These are phyloP conservation scores for Aspergillus eucalypticola DNA, from an alignment of 2,329 filamentous ascomycete genomes.

Conservation along the genomic window DNA sequence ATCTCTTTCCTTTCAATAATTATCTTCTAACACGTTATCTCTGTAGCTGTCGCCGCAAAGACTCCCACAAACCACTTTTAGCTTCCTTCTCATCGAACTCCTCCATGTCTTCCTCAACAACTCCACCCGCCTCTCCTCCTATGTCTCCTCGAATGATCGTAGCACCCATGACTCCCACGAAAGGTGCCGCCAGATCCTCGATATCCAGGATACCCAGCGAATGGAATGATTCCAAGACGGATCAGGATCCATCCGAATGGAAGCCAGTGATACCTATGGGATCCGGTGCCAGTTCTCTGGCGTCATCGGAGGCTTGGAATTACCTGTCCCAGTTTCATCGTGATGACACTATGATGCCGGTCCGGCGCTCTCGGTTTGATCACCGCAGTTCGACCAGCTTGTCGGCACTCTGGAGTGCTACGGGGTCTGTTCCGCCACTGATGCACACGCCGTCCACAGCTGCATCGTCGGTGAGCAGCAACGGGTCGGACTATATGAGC, in stretches of 20 bases:
- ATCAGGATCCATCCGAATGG: slow-evolving; percentile 54
- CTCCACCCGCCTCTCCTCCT: slow-evolving; percentile 36
- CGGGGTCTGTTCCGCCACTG: slow-evolving; percentile 33
- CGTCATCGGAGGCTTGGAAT: slow-evolving; percentile 45
- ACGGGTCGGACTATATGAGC: slow-evolving; percentile 35
- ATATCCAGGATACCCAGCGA: slow-evolving; percentile 43
- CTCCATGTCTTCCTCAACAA: slow-evolving; percentile 30
- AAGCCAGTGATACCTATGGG: slow-evolving; percentile 46
- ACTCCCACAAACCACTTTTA: slow-evolving; percentile 48
- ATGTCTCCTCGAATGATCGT: slow-evolving; percentile 41
- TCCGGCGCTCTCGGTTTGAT: slow-evolving; percentile 22
- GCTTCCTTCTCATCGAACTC: slow-evolving; percentile 37
- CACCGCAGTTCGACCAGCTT: slow-evolving; percentile 37
- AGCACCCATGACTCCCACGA: slow-evolving; percentile 39
- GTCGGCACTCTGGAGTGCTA: slow-evolving; percentile 29
- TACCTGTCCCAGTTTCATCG: slow-evolving; percentile 49
- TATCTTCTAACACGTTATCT: slow-evolving; percentile 5
- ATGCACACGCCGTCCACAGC: slow-evolving; percentile 41
- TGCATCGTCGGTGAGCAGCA: slow-evolving; percentile 43
- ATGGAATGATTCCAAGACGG: slow-evolving; percentile 41
- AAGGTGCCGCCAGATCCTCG: slow-evolving; percentile 24
- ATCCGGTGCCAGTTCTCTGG: slow-evolving; percentile 21
- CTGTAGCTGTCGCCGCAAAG: slow-evolving; percentile 48
- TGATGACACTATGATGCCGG: slow-evolving; percentile 21
- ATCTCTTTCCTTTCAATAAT: not conserved